phyloP scores from a whole-genome alignment of 495 filamentous ascomycete genomes.

The Sporormia fimetaria region DNA sequence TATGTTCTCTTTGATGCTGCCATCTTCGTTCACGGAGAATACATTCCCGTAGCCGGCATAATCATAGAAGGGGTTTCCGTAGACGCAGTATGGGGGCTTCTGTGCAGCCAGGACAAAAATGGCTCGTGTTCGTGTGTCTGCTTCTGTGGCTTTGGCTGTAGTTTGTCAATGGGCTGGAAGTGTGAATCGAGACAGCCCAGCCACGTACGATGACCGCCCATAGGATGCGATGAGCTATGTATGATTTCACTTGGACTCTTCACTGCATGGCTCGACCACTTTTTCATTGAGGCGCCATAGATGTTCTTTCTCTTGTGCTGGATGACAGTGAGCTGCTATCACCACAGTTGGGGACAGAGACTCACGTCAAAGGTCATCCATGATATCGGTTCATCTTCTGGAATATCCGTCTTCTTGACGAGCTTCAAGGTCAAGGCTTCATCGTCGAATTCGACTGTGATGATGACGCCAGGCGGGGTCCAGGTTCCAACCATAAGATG shows the following conservation, averaged over 20 bases:
- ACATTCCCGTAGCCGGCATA: constrained; percentile 69
- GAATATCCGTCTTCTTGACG: constrained; percentile 67
- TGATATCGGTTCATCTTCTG: constrained; percentile 71
- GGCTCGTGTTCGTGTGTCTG: constrained; percentile 67
- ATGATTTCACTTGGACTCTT: constrained; percentile 66
- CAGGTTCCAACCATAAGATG: constrained; percentile 78
- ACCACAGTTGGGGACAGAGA: constrained; percentile 1
- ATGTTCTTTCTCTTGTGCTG: constrained; percentile 70
- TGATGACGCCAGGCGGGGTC: constrained; percentile 76
- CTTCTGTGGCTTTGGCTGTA: constrained; percentile 52
- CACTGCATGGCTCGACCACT: constrained; percentile 71
- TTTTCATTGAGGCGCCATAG: constrained; percentile 81
- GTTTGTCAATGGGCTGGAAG: constrained; percentile 5
- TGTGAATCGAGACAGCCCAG: not conserved
- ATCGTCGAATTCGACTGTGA: constrained; percentile 74
- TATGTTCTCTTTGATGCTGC: constrained; percentile 53
- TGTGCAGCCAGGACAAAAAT: constrained; percentile 74
- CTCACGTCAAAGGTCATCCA: constrained; percentile 81
- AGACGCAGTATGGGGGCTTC: constrained; percentile 65
- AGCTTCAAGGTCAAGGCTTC: constrained; percentile 56
- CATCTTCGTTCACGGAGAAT: constrained; percentile 54
- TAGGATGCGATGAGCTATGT: constrained; percentile 60
- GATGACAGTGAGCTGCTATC: constrained; percentile 20
- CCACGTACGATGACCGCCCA: constrained; percentile 49
- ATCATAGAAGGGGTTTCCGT: constrained; percentile 79